These are phyloP conservation scores for Mycena albidolilacea DNA, from an alignment of 768 basidiomycete species.

Conservation along the genomic window DNA sequence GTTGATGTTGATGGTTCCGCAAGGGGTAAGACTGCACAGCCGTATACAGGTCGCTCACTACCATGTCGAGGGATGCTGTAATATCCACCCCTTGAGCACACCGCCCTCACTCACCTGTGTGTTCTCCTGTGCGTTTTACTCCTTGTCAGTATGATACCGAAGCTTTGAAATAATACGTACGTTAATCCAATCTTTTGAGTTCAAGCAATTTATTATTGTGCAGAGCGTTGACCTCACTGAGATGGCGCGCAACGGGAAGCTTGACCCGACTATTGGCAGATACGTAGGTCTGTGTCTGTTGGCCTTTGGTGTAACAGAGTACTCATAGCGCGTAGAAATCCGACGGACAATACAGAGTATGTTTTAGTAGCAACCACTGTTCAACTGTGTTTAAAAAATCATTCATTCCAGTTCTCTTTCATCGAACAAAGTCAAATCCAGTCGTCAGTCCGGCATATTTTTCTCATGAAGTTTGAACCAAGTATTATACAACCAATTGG, in stretches of 20 bases:
- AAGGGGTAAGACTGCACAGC: too few relatives aligned
- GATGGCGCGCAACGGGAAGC: slow-evolving; percentile 85
- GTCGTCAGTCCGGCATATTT: slow-evolving; percentile 65
- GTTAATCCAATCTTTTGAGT: slow-evolving; percentile 37
- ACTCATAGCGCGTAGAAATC: slow-evolving; percentile 68
- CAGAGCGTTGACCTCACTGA: slow-evolving; percentile 90
- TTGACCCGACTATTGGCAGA: slow-evolving; percentile 92
- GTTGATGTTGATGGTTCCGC: too few relatives aligned
- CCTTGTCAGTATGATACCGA: slow-evolving; percentile 50
- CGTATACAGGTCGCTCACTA: too few relatives aligned
- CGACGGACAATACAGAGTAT: slow-evolving; percentile 91
- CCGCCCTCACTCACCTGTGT: too few relatives aligned
- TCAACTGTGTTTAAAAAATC: neutral
- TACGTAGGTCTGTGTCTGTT: slow-evolving; percentile 73
- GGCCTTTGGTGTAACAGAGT: neutral
- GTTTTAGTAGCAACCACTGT: slow-evolving; percentile 41
- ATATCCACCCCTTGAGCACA: too few relatives aligned
- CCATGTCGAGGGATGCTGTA: too few relatives aligned
- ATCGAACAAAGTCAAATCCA: slow-evolving; percentile 93
- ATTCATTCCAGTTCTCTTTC: slow-evolving; percentile 74
- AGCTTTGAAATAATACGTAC: slow-evolving; percentile 83
- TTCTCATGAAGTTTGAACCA: neutral
- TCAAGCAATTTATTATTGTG: neutral
- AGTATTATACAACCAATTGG: slow-evolving; percentile 72
- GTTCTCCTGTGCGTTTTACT: too few relatives aligned